Base-by-base conservation (phyloP, 371 early-diverging fungal genomes). In the Mortierella sp. region DNA sequence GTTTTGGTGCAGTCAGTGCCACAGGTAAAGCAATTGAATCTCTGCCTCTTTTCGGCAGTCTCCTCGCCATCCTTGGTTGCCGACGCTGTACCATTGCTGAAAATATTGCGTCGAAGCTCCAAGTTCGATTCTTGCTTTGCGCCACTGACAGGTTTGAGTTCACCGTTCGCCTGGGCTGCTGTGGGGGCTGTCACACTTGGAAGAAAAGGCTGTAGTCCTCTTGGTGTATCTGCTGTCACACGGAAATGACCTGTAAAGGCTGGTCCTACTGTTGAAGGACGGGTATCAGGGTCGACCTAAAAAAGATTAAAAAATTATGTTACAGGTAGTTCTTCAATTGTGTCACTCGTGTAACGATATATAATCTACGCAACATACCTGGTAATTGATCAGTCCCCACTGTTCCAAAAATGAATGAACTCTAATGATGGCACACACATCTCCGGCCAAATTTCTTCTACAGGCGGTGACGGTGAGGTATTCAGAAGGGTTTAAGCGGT, bases 341-440 rank as follows among this genome's bases (percentile, higher is more conserved):
- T 31, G 34, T 40, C 45, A 57, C 40, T 37, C 4, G 8, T 13
- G 40, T 13, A 37, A 37, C 17, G 17, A 43, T 43, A 45, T 6
- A 19, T 45, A 32, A 32, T 34, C 22, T n/a, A n/a, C n/a, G n/a
- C n/a, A n/a, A 63, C 61, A 68, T 84, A 96, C 97, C 89, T 98
- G 96, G 82, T 96, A 96, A 86, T 99, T 99, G 76, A 99, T 97
- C 45, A 99, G 86, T 2, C 99, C 99, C 99, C 99, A 99, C 83
- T 99, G 99, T 84, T 99, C 99, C 57, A 99, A 84, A 76, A 99
- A 99, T 7, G 98, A 95, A 85, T 99, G 98, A 1, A 99, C 97
- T 31, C 98, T 88, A 83, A 99, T 95, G 68, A 99, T 96, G 17
- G 97, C 94, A 76, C 98, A 97, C 4, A 99, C 98, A 87, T 99